Evolutionary conservation across 495 filamentous ascomycete genomes (phyloP).

Genomic region (Collariella sp.): DNA sequence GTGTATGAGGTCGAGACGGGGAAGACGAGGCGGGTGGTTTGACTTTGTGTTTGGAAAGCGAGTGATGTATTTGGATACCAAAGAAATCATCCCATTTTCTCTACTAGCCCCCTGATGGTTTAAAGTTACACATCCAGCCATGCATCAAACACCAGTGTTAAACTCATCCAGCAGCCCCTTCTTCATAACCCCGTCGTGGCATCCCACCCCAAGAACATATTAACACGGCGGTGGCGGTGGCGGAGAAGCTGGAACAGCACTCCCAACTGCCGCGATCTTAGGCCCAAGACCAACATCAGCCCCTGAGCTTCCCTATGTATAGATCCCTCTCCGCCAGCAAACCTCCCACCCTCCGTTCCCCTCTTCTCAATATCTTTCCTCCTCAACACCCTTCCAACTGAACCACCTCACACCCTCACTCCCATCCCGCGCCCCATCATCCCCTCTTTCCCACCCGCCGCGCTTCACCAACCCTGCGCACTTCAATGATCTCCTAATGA

Average conservation of each 20-base stretch:
- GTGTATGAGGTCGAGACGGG: slow-evolving; percentile 75
- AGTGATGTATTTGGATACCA: too few species aligned
- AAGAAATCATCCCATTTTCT: too few species aligned
- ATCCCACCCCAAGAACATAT: slow-evolving; percentile 3
- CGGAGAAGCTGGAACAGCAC: background rate
- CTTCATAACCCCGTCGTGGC: background rate
- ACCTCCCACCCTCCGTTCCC: background rate
- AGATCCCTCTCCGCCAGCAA: too few species aligned
- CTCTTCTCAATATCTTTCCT: background rate
- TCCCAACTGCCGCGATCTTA: background rate
- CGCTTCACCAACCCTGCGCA: too few species aligned
- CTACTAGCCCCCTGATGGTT: too few species aligned
- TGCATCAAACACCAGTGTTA: background rate
- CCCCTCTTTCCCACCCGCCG: too few species aligned
- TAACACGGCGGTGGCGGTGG: background rate
- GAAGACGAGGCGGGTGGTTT: slow-evolving; percentile 51
- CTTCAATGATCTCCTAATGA: too few species aligned
- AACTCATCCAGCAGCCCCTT: background rate
- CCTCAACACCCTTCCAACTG: too few species aligned
- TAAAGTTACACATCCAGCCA: too few species aligned
- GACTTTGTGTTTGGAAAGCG: background rate
- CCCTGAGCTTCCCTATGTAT: background rate
- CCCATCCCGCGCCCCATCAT: too few species aligned
- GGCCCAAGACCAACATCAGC: too few species aligned
- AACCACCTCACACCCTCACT: too few species aligned